These are phyloP conservation scores for Centella asiatica DNA, from an alignment of 129 eudicot species.

Conservation along the genomic window DNA sequence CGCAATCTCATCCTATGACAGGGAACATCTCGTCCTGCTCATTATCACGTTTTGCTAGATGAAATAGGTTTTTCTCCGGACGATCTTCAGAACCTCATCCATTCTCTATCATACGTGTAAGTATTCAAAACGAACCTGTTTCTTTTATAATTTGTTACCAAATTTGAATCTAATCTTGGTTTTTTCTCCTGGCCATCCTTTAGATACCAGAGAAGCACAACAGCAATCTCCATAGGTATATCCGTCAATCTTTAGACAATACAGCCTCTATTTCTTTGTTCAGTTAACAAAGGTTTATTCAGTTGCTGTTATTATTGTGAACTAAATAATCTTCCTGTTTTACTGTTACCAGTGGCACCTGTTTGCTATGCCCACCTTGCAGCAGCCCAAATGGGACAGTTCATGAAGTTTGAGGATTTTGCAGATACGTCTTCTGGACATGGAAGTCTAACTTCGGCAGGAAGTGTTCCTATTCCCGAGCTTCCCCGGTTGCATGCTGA, in stretches of 20 bases:
- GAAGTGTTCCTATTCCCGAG: constrained; percentile 41
- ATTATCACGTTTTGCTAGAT: constrained; percentile 88
- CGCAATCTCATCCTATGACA: constrained; percentile 12
- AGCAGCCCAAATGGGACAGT: constrained; percentile 81
- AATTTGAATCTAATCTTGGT: neutral
- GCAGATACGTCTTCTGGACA: constrained; percentile 44
- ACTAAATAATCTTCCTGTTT: neutral
- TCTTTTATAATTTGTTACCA: neutral
- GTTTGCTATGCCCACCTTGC: constrained; percentile 91
- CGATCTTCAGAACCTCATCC: constrained; percentile 66
- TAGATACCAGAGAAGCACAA: constrained; percentile 84
- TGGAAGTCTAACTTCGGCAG: constrained; percentile 37
- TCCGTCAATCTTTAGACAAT: too few relatives aligned
- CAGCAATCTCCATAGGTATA: constrained; percentile 81
- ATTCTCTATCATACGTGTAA: constrained; percentile 81
- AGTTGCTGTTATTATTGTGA: neutral
- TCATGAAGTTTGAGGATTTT: constrained; percentile 55
- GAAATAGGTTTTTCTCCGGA: constrained; percentile 97
- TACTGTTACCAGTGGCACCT: constrained; percentile 60
- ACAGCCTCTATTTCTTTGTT: neutral
- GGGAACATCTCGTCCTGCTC: constrained; percentile 95
- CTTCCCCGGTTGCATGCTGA: constrained; percentile 64
- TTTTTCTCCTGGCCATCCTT: constrained; percentile 10
- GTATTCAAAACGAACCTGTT: constrained; percentile 13
- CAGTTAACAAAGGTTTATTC: neutral